A percentile compares a stretch with the other conserved stretches of the same genome.
phyloP scores from a whole-genome alignment of 176 grass and related monocot species.

The Lolium multiflorum region DNA sequence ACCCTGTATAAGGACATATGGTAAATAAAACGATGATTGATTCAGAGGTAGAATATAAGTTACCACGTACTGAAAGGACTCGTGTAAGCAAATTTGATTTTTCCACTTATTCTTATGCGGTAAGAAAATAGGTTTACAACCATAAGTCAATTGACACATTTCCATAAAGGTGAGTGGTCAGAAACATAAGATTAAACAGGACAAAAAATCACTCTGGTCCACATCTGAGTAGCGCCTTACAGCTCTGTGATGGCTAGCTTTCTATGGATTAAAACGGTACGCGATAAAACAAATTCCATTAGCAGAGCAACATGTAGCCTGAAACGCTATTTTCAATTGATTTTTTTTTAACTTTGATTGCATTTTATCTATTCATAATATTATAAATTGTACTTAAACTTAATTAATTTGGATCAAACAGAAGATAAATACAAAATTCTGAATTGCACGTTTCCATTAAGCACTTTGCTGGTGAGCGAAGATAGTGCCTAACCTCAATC shows the following conservation, averaged over 20 bases:
- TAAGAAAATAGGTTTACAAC: too few species aligned
- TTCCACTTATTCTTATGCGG: neutral
- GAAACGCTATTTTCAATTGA: neutral
- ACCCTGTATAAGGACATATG: conserved; percentile 56
- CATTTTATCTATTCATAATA: neutral
- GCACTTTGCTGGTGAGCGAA: neutral
- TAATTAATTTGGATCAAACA: neutral
- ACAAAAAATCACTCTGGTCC: neutral
- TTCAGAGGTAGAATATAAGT: neutral
- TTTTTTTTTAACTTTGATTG: neutral
- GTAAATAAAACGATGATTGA: neutral
- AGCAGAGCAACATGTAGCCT: neutral
- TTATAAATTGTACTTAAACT: neutral
- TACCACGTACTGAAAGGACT: neutral
- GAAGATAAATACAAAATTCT: neutral
- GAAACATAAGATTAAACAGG: neutral
- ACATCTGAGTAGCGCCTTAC: neutral
- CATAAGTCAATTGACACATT: neutral
- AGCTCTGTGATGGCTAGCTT: neutral
- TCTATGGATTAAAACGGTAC: neutral
- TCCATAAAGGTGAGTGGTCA: neutral
- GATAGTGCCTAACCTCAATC: conserved; percentile 59
- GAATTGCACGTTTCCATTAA: neutral
- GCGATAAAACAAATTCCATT: neutral
- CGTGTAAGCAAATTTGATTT: neutral